A percentile compares a stretch with the other conserved stretches of the same genome.
Evolutionary conservation across 2,329 filamentous ascomycete genomes (phyloP).

Genomic region (Diplodia corticola): DNA sequence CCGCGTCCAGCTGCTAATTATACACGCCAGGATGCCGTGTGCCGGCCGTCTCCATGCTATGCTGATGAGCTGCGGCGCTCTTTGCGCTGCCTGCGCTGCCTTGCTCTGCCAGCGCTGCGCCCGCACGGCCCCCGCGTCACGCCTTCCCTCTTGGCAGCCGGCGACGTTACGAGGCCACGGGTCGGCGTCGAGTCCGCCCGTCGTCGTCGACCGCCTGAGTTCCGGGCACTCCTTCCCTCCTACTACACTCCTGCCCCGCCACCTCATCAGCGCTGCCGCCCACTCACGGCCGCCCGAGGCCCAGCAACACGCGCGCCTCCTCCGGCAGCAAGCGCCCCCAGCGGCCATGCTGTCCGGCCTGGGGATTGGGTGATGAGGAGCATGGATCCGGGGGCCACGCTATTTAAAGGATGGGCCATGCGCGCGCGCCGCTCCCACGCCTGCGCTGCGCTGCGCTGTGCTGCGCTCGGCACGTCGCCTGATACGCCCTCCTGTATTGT

Average conservation of each 20-base stretch:
- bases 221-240: too few relatives aligned
- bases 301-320: background rate
- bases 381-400: conserved; percentile 2
- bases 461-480: background rate
- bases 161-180: conserved; percentile 7
- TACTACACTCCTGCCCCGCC: conserved; percentile 1
- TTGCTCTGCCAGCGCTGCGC: background rate
- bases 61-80: too few relatives aligned
- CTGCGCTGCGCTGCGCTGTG: background rate
- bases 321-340: conserved; percentile 1
- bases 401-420: conserved; percentile 7
- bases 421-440: background rate
- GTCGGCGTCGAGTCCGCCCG: background rate
- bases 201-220: too few relatives aligned
- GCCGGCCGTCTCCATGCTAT: background rate
- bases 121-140: background rate
- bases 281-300: background rate
- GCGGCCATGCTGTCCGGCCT: conserved; percentile 1
- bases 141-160: background rate
- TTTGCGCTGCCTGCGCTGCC: background rate
- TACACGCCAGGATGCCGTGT: background rate
- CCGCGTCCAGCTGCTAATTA: background rate
- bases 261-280: conserved; percentile 8
- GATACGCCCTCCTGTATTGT: background rate
- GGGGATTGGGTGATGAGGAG: conserved; percentile 3